Base-by-base conservation (phyloP, 495 filamentous ascomycete species). In the Aspergillus indologenus region DNA sequence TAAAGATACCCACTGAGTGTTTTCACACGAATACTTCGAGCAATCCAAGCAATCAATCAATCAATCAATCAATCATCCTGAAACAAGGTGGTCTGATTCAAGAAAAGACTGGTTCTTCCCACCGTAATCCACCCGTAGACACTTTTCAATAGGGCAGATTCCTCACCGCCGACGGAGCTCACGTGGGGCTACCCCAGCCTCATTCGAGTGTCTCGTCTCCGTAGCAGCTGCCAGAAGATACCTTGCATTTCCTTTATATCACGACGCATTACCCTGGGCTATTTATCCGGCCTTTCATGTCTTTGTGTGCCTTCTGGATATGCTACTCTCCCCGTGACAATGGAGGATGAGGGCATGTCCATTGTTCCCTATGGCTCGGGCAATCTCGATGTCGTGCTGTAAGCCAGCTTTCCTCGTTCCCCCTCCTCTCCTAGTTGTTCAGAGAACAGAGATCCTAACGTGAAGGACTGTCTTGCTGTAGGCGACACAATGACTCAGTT, bases 401-500 rank as follows among this genome's bases (percentile, higher is more conserved):
- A 67, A 67, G 78, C 67, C 29, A 17, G 44, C 42, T 14, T 26
- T 31, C 23, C 2, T 15, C n/a, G n/a, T n/a, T n/a, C n/a, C 19
- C 11, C 19, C 19, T 12, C 8, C 7, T 26, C 24, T 3, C 8
- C 18, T 31, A 8, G 14, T n/a, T 29, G 7, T 24, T 21, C 23
- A 1, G n/a, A 12, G 1, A 4, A 3, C 15, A 51, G 23, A 23
- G 5, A 24, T 43, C 23, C 60, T 63, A 63, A 63, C 23, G 17
- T 14, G 34, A 11, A 40, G 34, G 5, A 48, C 44, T 49, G 15
- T 52, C 58, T 57, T 57, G 34, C 42, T 31, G 55, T 42, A 98
- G 93, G 26, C 94, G 94, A 62, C 91, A 96, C 70, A 87, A 92
- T 66, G 88, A 94, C 69, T 87, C 92, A 4, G 86, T 98, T 53